These are phyloP conservation scores for Silene latifolia DNA, from an alignment of 148 eudicot genomes.

Conservation along the genomic window DNA sequence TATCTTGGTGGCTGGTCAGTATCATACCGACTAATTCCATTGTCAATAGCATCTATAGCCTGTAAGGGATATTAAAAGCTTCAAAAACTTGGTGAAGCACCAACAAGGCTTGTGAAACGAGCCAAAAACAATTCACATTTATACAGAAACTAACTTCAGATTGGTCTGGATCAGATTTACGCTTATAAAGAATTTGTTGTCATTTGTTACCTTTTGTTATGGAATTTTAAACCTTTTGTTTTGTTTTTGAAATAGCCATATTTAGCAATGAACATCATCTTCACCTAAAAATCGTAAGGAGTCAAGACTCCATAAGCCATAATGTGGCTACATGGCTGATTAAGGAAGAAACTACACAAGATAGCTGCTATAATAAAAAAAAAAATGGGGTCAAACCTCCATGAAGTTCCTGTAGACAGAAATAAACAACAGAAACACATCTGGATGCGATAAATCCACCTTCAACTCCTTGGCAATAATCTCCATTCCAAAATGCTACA, in stretches of 20 bases:
- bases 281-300: too few relatives aligned
- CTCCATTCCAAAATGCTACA: conserved; percentile 80
- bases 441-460: conserved; percentile 60
- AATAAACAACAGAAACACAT: conserved; percentile 59
- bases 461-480: conserved; percentile 86
- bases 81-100: not conserved
- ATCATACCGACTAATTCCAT: conserved; percentile 78
- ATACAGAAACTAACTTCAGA: too few relatives aligned
- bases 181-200: too few relatives aligned
- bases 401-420: conserved; percentile 78
- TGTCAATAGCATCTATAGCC: conserved; percentile 94
- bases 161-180: too few relatives aligned
- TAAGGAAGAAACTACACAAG: not conserved
- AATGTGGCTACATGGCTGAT: too few relatives aligned
- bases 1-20: conserved; percentile 74
- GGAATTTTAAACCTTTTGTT: too few relatives aligned
- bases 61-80: conserved; percentile 24
- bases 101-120: not conserved
- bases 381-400: conserved; percentile 54
- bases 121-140: too few relatives aligned
- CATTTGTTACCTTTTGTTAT: too few relatives aligned
- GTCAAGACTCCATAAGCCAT: too few relatives aligned
- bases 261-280: too few relatives aligned
- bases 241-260: too few relatives aligned
- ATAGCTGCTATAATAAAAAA: not conserved